Percentiles rank a stretch among this genome's conserved stretches.
Conservation (phyloP, 768 basidiomycete genomes). For the Suillus sp. region DNA sequence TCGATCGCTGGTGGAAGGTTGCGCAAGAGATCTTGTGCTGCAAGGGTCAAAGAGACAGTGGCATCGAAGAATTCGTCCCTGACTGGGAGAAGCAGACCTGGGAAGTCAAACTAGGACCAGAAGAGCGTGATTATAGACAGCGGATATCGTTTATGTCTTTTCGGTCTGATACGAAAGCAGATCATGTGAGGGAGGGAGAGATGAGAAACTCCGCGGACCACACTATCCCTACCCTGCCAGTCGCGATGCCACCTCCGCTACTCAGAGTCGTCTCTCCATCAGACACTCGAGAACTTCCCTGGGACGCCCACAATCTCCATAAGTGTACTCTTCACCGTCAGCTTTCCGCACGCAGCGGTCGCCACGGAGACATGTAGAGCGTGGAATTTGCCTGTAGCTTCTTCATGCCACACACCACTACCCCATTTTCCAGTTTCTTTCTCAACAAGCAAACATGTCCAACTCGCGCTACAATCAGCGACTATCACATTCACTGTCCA, state of each 20-base stretch:
- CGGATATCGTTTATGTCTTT: slow-evolving; percentile 7
- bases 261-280: neutral
- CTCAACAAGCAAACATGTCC: neutral
- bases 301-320: slow-evolving; percentile 21
- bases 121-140: slow-evolving; percentile 12
- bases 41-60: slow-evolving; percentile 29
- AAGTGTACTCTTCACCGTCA: slow-evolving; percentile 24
- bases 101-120: slow-evolving; percentile 43
- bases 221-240: slow-evolving; percentile 8
- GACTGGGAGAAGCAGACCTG: slow-evolving; percentile 67
- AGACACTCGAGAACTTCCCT: slow-evolving; percentile 27
- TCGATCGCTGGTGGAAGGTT: slow-evolving; percentile 72
- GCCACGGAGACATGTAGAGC: slow-evolving; percentile 10
- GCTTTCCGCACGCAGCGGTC: slow-evolving; percentile 23
- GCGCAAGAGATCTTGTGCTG: slow-evolving; percentile 51
- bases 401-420: neutral
- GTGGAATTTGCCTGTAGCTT: neutral
- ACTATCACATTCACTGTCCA: slow-evolving; percentile 4
- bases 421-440: neutral
- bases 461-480: neutral
- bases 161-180: slow-evolving; percentile 4
- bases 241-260: neutral
- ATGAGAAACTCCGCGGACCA: slow-evolving; percentile 9
- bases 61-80: slow-evolving; percentile 58
- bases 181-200: slow-evolving; percentile 4